Evolutionary conservation across 2,329 filamentous ascomycete genomes (phyloP), one percentile per base, ranked within the genome.

Genomic region (Fusarium succisae): DNA sequence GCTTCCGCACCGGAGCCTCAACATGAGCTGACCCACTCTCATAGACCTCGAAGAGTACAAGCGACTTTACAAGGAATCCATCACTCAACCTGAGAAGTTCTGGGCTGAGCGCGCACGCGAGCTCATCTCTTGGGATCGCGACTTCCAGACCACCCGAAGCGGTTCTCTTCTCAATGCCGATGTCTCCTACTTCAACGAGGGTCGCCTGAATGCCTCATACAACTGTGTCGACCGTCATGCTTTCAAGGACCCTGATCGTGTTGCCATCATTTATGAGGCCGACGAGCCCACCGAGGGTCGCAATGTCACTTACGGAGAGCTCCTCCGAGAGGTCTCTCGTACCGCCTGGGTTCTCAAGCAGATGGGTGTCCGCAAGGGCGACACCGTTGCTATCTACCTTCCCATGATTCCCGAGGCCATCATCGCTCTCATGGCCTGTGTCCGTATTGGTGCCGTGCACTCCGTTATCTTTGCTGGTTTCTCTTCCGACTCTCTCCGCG

Each of bases 391-490:
- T 73, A 93, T 99, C 76, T 99, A 99, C 87, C 86, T 99, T 75
- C 96, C 96, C 82, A 99, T 99, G 96, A 98, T 99, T 83, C 96
- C 96, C 63, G 96, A 99, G 84, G 96, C 96, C 12, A 80, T 99
- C 66, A 88, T 99, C 79, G 93, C 96, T 61, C 94, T 99, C 83
- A 88, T 99, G 64, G 96, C 96, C 70, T 97, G 95, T 83, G 87
- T 92, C 43, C 94, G 96, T 81, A 97, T 99, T 78, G 96, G 96
- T 72, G 96, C 96, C 45, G 90, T 99, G 28, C 96, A 99, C 89
- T 98, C 96, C 1, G 96, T 99, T 63, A 93, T 99, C 75, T 99
- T 99, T 80, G 96, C 96, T 63, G 96, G 96, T 69, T 99, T 99
- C 89, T 98, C 95, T 37, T 93, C 96, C 66, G 96, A 98, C 83